Base-by-base conservation (phyloP, 2,329 filamentous ascomycete species). In the Apiospora hydei region DNA sequence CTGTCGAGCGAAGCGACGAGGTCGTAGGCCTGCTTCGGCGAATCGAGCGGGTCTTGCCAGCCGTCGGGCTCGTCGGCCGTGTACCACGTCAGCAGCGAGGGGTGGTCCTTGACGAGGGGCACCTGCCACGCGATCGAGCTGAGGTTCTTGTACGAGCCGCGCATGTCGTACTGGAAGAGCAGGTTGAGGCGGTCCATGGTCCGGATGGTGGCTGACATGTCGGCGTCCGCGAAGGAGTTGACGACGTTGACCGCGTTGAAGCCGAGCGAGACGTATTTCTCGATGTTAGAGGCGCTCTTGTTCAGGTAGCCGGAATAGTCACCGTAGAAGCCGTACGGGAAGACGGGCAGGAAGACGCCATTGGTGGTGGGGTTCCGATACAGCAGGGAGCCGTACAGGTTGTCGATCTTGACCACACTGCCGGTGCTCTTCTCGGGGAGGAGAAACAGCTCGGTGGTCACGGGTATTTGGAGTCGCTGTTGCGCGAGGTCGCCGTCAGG, bases 41-140 rank as follows among this genome's bases (percentile, higher is more conserved):
- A 83, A 72, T 86, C 82, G 71, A 90, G 84, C 7, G 88, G 85
- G 75, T 90, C 85, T 71, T 88, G 84, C 78, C 84, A 84, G 26
- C 89, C 89, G 76, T 90, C 89, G 6, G 88, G 87, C 83, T 87
- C 84, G 70, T 87, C 85, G 1, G 82, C 81, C 10, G 79, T 83
- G 83, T 84, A 86, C 73, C 86, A 87, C 4, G 83, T 81, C 69
- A 85, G 85, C 1, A 86, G 75, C 14, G 81, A 82, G 0, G 82
- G 78, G 71, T 81, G 81, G 71, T 83, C 77, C 67, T 82, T 83
- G n/a, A 84, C 82, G 3, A 81, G 79, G 0, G 81, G 78, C 44
- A 85, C 82, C 43, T 85, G 82, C 72, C 80, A 75, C 38, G 76
- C 74, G 0, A 85, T 81, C 69, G 82, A 82, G 2, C 81, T 82